Base-by-base conservation (phyloP, 106 monocot species). In the Posidonia australis region DNA sequence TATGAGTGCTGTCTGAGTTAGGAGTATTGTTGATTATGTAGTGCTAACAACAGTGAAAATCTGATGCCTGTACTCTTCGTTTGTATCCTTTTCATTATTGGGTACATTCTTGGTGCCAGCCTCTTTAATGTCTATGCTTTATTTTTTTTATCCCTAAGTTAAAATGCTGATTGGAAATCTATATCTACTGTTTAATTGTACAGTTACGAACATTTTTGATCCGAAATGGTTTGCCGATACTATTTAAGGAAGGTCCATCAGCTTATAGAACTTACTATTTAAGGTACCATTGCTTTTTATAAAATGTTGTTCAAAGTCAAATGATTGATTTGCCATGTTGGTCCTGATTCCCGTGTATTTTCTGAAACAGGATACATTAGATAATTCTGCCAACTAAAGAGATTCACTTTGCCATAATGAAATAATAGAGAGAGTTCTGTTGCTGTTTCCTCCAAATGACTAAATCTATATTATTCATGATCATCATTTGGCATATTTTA, bases 171-270 rank as follows among this genome's bases (percentile, higher is more conserved):
- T 36, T 7, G 7, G 36, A 36, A 36, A 36, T 36, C 36, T 36
- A 36, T 49, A n/a, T 60, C 41, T 31, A 13, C 17, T 60, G 31
- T 44, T 19, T 12, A 41, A 44, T 46, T 68, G 44, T 51, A 54
- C 86, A 98, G 98, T 10, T 98, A 52, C 79, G 98, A 16, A 98
- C 98, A 45, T 98, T 98, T 83, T 81, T 98, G 65, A 91, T 98
- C 51, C 87, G 98, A 44, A 98, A 98, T 83, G 98, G 98, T 19
- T 71, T 98, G 67, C 66, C 98, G 26, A 85, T 81, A 68, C 91
- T 98, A 63, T 98, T 98, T 65, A 91, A 85, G 70, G 98, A 98
- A 66, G 90, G 91, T 5, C 98, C 91, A 45, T 78, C 87, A 19
- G 85, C 84, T 60, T 98, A 98, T 62, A 98, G 63, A 70, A 83